Percentiles rank a stretch among this genome's conserved stretches.
Evolutionary conservation across 495 filamentous ascomycete genomes (phyloP).

Genomic region (Aspergillus wentii): DNA sequence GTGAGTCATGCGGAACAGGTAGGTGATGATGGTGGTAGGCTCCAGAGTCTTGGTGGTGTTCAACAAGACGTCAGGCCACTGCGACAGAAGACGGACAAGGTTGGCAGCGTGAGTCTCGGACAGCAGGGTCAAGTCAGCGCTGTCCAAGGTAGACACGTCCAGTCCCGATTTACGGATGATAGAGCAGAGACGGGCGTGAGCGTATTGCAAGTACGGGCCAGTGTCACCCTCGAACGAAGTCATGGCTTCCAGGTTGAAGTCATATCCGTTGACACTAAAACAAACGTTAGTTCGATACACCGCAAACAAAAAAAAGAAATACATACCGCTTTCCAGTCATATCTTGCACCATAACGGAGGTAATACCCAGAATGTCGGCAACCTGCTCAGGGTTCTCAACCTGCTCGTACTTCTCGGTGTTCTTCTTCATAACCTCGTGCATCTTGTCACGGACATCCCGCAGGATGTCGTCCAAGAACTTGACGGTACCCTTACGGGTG

Average conservation of each 20-base stretch:
- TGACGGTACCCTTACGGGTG: constrained; percentile 63
- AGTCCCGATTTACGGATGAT: constrained; percentile 52
- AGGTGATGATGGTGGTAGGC: constrained; percentile 66
- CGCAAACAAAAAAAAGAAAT: background rate
- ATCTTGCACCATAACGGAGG: constrained; percentile 68
- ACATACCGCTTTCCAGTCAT: constrained; percentile 63
- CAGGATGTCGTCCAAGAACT: constrained; percentile 67
- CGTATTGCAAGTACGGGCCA: constrained; percentile 66
- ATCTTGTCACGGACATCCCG: constrained; percentile 61
- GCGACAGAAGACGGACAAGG: constrained; percentile 53
- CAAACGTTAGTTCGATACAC: background rate
- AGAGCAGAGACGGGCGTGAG: constrained; percentile 62
- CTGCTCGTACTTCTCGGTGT: constrained; percentile 60
- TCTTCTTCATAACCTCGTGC: constrained; percentile 67
- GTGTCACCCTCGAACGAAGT: constrained; percentile 68
- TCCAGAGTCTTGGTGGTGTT: constrained; percentile 61
- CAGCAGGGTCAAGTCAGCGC: constrained; percentile 53
- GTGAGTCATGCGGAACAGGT: constrained; percentile 88
- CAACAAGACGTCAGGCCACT: constrained; percentile 60
- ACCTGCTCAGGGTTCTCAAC: constrained; percentile 54
- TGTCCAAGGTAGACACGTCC: constrained; percentile 34
- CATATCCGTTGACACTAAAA: constrained; percentile 57
- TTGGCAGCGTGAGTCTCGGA: constrained; percentile 52
- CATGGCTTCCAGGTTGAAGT: constrained; percentile 65
- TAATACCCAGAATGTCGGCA: constrained; percentile 57